phyloP scores from a whole-genome alignment of 306 rosid species.

The Sindora glabra region DNA sequence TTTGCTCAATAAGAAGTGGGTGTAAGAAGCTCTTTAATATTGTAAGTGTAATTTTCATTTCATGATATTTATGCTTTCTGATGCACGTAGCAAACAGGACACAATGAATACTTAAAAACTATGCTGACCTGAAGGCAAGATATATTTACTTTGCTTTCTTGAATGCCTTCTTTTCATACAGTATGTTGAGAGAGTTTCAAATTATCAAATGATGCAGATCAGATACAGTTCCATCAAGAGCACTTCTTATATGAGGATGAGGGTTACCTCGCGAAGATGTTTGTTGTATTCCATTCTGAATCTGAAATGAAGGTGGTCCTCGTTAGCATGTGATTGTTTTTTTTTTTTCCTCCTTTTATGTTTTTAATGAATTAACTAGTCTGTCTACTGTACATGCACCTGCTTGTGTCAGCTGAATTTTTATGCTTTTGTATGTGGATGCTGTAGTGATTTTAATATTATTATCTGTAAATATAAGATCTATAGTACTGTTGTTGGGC shows the following conservation, averaged over 20 bases:
- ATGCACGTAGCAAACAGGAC: slow-evolving; percentile 85
- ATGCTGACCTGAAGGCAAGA: slow-evolving; percentile 94
- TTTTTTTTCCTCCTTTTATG: not conserved
- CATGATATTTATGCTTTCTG: slow-evolving; percentile 3
- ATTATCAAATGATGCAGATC: slow-evolving; percentile 12
- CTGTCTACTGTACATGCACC: not conserved
- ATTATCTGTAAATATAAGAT: not conserved
- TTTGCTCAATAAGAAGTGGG: not conserved
- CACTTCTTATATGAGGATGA: slow-evolving; percentile 98
- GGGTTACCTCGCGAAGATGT: slow-evolving; percentile 77
- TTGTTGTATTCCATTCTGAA: slow-evolving; percentile 78
- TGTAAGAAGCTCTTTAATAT: not conserved
- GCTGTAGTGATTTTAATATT: no score
- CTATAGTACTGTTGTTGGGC: not conserved
- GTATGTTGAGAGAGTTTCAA: slow-evolving; percentile 6
- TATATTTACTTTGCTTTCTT: not conserved
- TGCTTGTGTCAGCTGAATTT: not conserved
- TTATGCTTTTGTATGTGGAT: not conserved
- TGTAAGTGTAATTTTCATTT: slow-evolving; percentile 4
- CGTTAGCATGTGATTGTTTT: slow-evolving; percentile 8
- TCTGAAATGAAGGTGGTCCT: slow-evolving; percentile 80
- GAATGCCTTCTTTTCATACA: not conserved
- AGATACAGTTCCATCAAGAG: slow-evolving; percentile 86
- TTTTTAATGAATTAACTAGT: not conserved
- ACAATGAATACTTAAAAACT: slow-evolving; percentile 77